phyloP scores from a whole-genome alignment of 1,139 yeast genomes.

The Protomyces inouyei region DNA sequence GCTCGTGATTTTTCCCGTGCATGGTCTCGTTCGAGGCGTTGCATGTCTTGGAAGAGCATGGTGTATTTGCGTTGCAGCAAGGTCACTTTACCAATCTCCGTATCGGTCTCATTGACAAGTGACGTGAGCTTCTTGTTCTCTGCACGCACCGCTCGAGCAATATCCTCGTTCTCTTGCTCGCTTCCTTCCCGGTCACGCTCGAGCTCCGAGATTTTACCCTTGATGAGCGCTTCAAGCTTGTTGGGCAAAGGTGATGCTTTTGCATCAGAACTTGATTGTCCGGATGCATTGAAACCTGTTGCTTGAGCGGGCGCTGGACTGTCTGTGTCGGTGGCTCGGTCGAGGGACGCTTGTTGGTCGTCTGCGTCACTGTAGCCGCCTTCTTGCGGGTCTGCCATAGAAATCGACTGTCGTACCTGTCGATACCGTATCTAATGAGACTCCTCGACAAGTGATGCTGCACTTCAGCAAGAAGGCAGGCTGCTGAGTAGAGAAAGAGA shows the following conservation, averaged over 20 bases:
- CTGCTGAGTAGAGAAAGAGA: too few relatives aligned
- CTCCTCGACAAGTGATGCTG: too few relatives aligned
- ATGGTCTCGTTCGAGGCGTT: conserved; percentile 32
- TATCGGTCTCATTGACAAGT: conserved; percentile 28
- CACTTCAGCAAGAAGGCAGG: too few relatives aligned
- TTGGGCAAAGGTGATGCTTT: neutral
- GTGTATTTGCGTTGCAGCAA: conserved; percentile 32
- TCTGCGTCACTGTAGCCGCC: neutral
- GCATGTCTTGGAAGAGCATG: conserved; percentile 33
- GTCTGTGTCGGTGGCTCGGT: neutral
- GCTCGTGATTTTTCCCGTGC: conserved; percentile 29
- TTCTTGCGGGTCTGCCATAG: neutral
- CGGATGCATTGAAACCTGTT: neutral
- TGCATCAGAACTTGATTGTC: neutral
- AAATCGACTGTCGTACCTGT: too few relatives aligned
- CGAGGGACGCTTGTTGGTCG: neutral
- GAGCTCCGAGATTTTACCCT: conserved; percentile 24
- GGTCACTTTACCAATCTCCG: conserved; percentile 34
- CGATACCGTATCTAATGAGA: too few relatives aligned
- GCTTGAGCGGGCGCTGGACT: neutral
- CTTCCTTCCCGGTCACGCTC: conserved; percentile 23
- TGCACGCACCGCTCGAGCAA: conserved; percentile 26
- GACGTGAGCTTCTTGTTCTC: conserved; percentile 30
- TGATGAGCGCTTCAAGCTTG: conserved; percentile 24
- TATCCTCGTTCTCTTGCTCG: conserved; percentile 23